Evolutionary conservation across 2,329 filamentous ascomycete genomes (phyloP), one percentile per base, ranked within the genome.

Genomic region (Chaetomium sp.): DNA sequence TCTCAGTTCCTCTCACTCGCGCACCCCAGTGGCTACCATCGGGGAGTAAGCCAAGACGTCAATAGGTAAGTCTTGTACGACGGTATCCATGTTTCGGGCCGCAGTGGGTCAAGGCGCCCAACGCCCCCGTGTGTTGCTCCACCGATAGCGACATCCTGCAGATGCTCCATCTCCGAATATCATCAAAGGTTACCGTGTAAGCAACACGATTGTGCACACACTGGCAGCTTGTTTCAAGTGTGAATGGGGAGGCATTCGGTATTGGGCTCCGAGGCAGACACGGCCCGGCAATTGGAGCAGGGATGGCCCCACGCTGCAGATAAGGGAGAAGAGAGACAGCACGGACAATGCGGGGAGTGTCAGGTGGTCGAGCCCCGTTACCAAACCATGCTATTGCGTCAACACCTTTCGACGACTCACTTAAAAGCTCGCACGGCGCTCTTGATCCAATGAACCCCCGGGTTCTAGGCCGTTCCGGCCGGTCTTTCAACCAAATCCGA

Each of bases 271-370:
- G 51, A 31, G 29, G 3, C n/a, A n/a, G 53, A 31, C 35, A 47
- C 38, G 38, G 55, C 23, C 16, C 55, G 57, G 57, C 29, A 51
- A 10, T 59, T 59, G 45, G 38, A 38, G 29, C 21, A 59, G 10
- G 57, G 57, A 51, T 59, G 45, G 19, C 33, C 42, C 49, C 33
- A 21, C 60, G 19, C 45, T 38, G 29, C 21, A 35, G 35, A 42
- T 38, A 6, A 25, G n/a, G 3, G 47, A 53, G 16, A 35, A 19
- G 25, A 12, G 2, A 25, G n/a, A n/a, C n/a, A n/a, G n/a, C n/a
- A 21, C 33, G 19, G 29, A 21, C 57, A 58, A 58, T 65, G 58
- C 54, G 58, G 63, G 64, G 62, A 54, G 54, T 29, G 63, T 65
- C 60, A 62, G 53, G 55, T 66, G 66, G 27, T 63, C 62, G 33